Percentiles rank a stretch among this genome's conserved stretches.
Conservation (phyloP, 495 filamentous ascomycete species). For the Hapsidospora chrysogenum region DNA sequence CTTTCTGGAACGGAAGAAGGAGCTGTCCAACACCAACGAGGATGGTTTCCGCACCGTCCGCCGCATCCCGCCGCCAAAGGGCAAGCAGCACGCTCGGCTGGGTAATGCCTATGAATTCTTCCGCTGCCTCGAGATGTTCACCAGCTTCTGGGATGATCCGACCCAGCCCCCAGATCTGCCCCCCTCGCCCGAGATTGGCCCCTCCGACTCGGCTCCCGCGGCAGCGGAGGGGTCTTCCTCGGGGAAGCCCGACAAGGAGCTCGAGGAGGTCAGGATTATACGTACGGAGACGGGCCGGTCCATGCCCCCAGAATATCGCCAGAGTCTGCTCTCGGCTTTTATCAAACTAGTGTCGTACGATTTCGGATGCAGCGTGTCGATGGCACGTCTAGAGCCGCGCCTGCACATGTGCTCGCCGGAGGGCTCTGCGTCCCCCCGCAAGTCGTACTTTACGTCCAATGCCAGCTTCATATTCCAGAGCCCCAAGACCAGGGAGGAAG, state of each 20-base stretch:
- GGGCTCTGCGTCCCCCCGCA: conserved; percentile 14
- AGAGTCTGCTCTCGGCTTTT: conserved; percentile 52
- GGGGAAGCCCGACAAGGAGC: conserved; percentile 3
- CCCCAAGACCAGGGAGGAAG: conserved; percentile 49
- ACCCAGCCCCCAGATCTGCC: conserved; percentile 14
- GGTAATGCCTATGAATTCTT: conserved; percentile 44
- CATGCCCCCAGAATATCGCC: conserved; percentile 62
- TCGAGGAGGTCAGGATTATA: background rate
- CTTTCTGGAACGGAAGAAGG: conserved; percentile 32
- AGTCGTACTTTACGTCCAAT: conserved; percentile 34
- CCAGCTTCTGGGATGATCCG: conserved; percentile 35
- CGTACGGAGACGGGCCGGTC: conserved; percentile 1
- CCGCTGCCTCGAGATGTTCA: conserved; percentile 33
- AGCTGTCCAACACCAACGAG: conserved; percentile 31
- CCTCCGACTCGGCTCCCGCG: conserved; percentile 8
- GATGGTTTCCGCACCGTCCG: conserved; percentile 34
- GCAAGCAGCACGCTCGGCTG: conserved; percentile 25
- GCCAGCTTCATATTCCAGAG: conserved; percentile 45
- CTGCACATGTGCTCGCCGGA: conserved; percentile 38
- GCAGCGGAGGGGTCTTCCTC: conserved; percentile 14
- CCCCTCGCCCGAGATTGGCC: conserved; percentile 1
- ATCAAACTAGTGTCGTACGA: conserved; percentile 67
- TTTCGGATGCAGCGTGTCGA: conserved; percentile 55
- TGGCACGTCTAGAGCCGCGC: conserved; percentile 44
- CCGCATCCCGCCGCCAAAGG: conserved; percentile 28